Percentiles rank a stretch among this genome's conserved stretches.
Evolutionary conservation across 108 stramenopile species (phyloP).

Genomic region (Cyclostephanos invisitatus): DNA sequence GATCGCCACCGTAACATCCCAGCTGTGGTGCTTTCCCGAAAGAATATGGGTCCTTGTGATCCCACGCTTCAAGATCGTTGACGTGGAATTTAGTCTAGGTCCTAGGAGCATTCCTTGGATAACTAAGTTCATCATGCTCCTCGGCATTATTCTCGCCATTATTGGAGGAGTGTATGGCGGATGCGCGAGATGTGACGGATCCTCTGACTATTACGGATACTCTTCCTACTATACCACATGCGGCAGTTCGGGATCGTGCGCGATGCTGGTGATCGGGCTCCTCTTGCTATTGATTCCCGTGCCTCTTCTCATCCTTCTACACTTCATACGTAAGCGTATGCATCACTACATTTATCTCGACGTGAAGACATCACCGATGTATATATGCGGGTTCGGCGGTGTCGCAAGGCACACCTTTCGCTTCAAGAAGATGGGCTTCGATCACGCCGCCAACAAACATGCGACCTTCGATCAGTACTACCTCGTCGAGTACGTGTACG

Average conservation of each 20-base stretch:
- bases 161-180: conserved; percentile 16
- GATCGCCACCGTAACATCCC: conserved; percentile 19
- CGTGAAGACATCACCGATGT: conserved; percentile 1
- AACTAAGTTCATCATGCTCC: neutral
- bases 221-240: neutral
- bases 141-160: conserved; percentile 14
- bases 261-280: conserved; percentile 13
- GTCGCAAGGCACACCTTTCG: conserved; percentile 16
- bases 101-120: conserved; percentile 12
- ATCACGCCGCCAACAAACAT: conserved; percentile 9
- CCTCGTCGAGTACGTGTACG: conserved; percentile 27
- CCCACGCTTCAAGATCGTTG: conserved; percentile 44
- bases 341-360: conserved; percentile 34
- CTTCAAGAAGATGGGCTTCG: conserved; percentile 35
- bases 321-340: conserved; percentile 20
- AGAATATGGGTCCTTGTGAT: conserved; percentile 9
- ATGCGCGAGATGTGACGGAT: neutral
- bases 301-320: conserved; percentile 20
- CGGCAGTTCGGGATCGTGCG: conserved; percentile 11
- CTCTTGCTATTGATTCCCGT: conserved; percentile 16
- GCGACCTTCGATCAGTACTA: conserved; percentile 37
- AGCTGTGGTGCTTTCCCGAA: conserved; percentile 46
- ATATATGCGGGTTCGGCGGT: neutral
- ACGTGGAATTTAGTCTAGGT: conserved; percentile 16
- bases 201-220: too few species aligned